Conservation (phyloP, 495 filamentous ascomycete species). For the Mycothermus thermophilus region DNA sequence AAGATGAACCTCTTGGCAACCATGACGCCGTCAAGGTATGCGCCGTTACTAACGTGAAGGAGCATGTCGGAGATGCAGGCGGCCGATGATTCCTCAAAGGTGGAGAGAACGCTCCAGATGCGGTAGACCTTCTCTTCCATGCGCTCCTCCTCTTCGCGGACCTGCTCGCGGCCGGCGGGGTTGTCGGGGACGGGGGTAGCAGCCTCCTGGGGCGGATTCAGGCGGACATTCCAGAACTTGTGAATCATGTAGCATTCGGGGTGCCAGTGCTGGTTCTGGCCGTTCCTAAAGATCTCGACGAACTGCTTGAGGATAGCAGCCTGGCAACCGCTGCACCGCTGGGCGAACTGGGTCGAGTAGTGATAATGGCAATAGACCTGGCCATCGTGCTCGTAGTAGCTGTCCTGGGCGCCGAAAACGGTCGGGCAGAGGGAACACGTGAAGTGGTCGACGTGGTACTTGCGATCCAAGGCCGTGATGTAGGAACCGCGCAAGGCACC, state of each 20-base stretch:
- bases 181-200: constrained; percentile 48
- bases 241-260: constrained; percentile 99
- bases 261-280: constrained; percentile 98
- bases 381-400: constrained; percentile 96
- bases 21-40: constrained; percentile 86
- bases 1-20: constrained; percentile 95
- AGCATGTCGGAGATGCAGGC: constrained; percentile 99
- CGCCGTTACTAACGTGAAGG: constrained; percentile 95
- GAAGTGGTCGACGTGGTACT: constrained; percentile 99
- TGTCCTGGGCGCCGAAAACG: constrained; percentile 93
- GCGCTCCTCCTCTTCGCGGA: constrained; percentile 74
- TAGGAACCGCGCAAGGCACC: constrained; percentile 93
- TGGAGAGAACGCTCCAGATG: constrained; percentile 95
- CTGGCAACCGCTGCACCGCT: constrained; percentile 90
- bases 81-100: constrained; percentile 94
- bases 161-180: constrained; percentile 56
- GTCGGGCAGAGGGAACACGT: constrained; percentile 96
- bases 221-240: constrained; percentile 98
- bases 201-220: constrained; percentile 37
- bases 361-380: constrained; percentile 98
- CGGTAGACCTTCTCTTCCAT: constrained; percentile 97
- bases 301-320: constrained; percentile 99
- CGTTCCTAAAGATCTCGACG: constrained; percentile 95
- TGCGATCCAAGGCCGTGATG: constrained; percentile 92
- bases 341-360: constrained; percentile 95